Evolutionary conservation across 371 early-diverging fungal species (phyloP), one percentile per base, ranked within the genome.

Genomic region (Cokeromyces recurvatus): DNA sequence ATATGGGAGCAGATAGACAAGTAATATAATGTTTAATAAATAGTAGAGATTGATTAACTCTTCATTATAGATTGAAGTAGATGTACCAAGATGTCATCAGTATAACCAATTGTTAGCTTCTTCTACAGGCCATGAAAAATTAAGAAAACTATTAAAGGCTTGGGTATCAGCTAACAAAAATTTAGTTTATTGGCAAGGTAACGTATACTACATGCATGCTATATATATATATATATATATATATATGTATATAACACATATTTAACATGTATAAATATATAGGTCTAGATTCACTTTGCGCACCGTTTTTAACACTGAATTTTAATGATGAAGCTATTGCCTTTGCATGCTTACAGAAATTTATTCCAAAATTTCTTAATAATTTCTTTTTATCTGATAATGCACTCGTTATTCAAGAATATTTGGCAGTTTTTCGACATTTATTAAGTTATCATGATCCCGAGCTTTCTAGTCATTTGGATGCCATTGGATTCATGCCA

Each of bases 141-240:
- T 91, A 51, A 70, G 78, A 43, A 67, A 85, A 21, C 41, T 90
- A 5, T 54, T 87, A 20, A 86, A 85, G 59, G 75, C 83, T 19
- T 88, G 87, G 87, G 71, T 86, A 0, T 66, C 74, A 2, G 78
- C 75, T 0, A 84, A 86, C 43, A 71, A 62, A 12, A 53, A 74
- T 8, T 51, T 75, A n/a, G 91, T 88, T 11, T 92, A 92, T 50
- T 92, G 92, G 92, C 92, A 92, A 82, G 90, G 87, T 77, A 70
- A 43, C 21, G 24, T 14, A 8, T 22, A n/a, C 4, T 16, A 14
- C 9, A n/a, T 27, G 8, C n/a, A 25, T 16, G 10, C 14, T 27
- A 27, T 27, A 7, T n/a, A n/a, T n/a, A n/a, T n/a, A 2, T 34
- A 7, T 16, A 8, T 31, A 24, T 15, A 35, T 14, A 46, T 41